Base-by-base conservation (phyloP, 257 asterid genomes). In the Perilla frutescens region DNA sequence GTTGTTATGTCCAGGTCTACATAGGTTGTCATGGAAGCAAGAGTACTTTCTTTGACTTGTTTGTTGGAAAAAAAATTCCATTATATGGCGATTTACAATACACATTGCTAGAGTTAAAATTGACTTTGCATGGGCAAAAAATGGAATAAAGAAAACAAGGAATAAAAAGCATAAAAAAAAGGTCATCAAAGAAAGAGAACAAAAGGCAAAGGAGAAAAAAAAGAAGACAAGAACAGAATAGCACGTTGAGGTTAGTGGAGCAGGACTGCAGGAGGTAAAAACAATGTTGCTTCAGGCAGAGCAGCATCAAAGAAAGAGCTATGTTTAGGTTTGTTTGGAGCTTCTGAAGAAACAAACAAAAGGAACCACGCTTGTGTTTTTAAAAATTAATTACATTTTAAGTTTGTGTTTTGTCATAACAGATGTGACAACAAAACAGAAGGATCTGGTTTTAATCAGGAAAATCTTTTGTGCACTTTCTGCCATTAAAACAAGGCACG, bases 211-310 rank as follows among this genome's bases (percentile, higher is more conserved):
- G 37, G 2, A 1, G 10, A 8, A 43, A 29, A 2, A 37, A 15
- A 4, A 2, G 8, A 61, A 29, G 51, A 6, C 40, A 7, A 14
- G 7, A 34, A 39, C 76, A 47, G 15, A 73, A 62, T 53, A 39
- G 47, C 56, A 47, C 14, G 8, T 13, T n/a, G 55, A 60, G 67
- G 70, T 61, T 61, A 32, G 56, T 34, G 41, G 14, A 59, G 76
- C 50, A 53, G n/a, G n/a, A n/a, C n/a, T n/a, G n/a, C n/a, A n/a
- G 54, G 45, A 9, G 55, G 26, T 45, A 56, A 64, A 45, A 20
- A 11, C 41, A 68, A 68, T 20, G 29, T 32, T 26, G 45, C 54
- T 15, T 31, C 74, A 53, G 14, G 34, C 47, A 31, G 3, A 68
- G 73, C 11, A 14, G 36, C 29, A 26, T 10, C 14, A 7, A 10